Evolutionary conservation across 1,284 basidiomycete species (phyloP).

Genomic region (Ceratorhiza oryzae-sativae): DNA sequence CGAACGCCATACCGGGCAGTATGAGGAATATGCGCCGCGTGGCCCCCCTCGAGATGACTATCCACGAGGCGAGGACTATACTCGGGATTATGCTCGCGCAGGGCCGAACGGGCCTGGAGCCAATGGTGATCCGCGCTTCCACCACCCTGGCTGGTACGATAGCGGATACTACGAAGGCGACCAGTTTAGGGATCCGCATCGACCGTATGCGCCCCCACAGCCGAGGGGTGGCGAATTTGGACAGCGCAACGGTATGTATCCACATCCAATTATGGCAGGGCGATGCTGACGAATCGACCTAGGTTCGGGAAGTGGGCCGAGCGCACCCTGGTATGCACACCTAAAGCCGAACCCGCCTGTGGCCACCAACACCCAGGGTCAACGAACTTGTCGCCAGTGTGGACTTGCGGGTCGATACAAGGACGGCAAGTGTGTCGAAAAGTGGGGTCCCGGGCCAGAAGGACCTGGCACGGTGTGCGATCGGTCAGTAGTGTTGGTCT

Average conservation of each 20-base stretch:
- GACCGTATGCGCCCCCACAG: background rate
- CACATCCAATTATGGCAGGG: background rate
- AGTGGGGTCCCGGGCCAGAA: constrained; percentile 84
- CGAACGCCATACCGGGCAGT: background rate
- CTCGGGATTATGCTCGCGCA: constrained; percentile 1
- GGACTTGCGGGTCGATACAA: constrained; percentile 74
- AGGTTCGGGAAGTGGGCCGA: constrained; percentile 3
- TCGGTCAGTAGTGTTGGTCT: constrained; percentile 55
- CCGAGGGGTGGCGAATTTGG: background rate
- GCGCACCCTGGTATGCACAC: constrained; percentile 29
- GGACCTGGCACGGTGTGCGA: constrained; percentile 85
- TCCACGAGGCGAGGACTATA: background rate
- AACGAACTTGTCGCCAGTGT: constrained; percentile 77
- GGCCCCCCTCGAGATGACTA: background rate
- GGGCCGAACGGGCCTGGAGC: constrained; percentile 2
- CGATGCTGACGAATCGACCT: background rate
- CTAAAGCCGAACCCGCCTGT: constrained; percentile 9
- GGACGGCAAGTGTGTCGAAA: constrained; percentile 84
- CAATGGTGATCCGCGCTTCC: constrained; percentile 8
- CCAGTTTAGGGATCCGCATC: background rate
- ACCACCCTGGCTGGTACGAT: background rate
- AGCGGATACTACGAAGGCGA: constrained; percentile 3
- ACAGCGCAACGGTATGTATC: constrained; percentile 23
- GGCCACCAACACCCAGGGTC: constrained; percentile 66
- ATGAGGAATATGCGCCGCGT: background rate